Conservation (phyloP, 495 filamentous ascomycete genomes). For the Staphylotrichum longicolle region DNA sequence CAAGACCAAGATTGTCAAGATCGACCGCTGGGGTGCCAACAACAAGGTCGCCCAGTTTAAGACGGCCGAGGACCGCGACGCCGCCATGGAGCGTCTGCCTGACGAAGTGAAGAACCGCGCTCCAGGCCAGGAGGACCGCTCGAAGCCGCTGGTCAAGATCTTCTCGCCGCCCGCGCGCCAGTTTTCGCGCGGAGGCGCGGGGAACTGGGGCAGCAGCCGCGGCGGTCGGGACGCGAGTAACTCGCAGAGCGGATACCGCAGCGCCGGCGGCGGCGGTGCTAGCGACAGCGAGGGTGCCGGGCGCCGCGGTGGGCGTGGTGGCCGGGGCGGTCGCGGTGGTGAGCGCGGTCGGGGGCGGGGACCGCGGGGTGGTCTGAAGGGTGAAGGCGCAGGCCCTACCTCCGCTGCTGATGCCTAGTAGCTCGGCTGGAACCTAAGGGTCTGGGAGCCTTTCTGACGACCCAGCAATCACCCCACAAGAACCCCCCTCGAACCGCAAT, state of each 20-base stretch:
- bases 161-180: conserved; percentile 60
- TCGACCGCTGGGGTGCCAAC: conserved; percentile 74
- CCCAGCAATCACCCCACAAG: background rate
- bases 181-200: conserved; percentile 59
- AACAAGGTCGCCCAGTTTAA: conserved; percentile 81
- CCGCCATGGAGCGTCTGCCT: conserved; percentile 67
- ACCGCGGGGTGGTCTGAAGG: conserved; percentile 59
- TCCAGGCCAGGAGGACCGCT: conserved; percentile 55
- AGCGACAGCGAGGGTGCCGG: conserved; percentile 77
- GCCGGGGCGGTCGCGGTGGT: conserved; percentile 53
- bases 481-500: background rate
- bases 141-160: conserved; percentile 75
- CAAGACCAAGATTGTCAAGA: conserved; percentile 68
- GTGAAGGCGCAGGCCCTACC: conserved; percentile 50
- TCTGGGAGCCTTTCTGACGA: too few species aligned
- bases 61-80: conserved; percentile 71
- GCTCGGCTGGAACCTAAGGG: background rate
- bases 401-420: conserved; percentile 50
- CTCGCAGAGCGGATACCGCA: conserved; percentile 65
- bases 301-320: conserved; percentile 64
- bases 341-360: conserved; percentile 57
- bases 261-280: conserved; percentile 57
- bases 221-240: conserved; percentile 46
- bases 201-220: conserved; percentile 72
- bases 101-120: conserved; percentile 68